Evolutionary conservation across 148 eudicot genomes (phyloP), one percentile per base, ranked within the genome.

Genomic region (Rhododendron williamsianum): DNA sequence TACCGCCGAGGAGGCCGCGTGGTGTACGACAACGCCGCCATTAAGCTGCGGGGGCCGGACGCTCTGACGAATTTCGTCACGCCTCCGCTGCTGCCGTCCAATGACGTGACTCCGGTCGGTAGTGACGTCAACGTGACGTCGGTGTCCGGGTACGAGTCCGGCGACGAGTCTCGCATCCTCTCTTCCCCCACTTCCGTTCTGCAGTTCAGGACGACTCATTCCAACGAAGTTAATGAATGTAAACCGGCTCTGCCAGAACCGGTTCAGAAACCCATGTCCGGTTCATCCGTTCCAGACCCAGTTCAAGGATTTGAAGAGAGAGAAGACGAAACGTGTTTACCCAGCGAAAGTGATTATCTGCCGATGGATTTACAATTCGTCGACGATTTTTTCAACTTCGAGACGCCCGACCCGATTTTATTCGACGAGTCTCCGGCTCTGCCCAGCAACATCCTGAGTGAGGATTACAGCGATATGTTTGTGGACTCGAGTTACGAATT

Each of bases 1-100:
- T 41, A 95, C 98, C 0, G 98, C 98, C 0, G 99, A 95, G 58
- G 99, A 97, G 76, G 99, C 99, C 0, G 99, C 0, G 91, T 92
- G 88, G 97, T 95, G 9, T 97, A 97, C 51, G 99, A 97, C 79
- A 95, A 91, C 89, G 99, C 99, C 0, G 99, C 98, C 3, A 92
- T 97, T 21, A 91, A 92, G 69, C 90, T 97, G 6, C 98, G 99
- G 4, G 98, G 99, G 0, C 94, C 99, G 2, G 95, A 97, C 41
- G 98, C 98, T 3, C 84, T 91, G 30, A 97, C 98, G 9, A 97
- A 97, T 86, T 97, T 97, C 43, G 77, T 86, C 58, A 87, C 91
- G 0, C 93, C 95, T 0, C 89, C 91, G 6, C 63, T 65, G 54
- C 13, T 4, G 13, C 3, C 10, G 30, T 3, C 13, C 13, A 7